Evolutionary conservation across 345 rosid genomes (phyloP).

Genomic region (Citropsis articulata): DNA sequence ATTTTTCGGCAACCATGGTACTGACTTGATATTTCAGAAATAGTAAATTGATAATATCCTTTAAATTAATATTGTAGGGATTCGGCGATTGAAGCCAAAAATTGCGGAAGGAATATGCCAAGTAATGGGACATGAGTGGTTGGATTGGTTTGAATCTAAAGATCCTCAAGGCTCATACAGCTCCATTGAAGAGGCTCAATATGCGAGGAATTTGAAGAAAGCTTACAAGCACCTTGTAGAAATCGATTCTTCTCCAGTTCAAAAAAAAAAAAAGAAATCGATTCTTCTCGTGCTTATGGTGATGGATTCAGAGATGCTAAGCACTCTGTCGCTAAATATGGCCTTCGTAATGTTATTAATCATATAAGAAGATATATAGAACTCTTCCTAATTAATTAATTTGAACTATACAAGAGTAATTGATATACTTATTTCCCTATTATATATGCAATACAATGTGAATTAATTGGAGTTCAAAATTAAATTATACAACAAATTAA

Average conservation of each 20-base stretch:
- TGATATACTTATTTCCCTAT: too few species aligned
- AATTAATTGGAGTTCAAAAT: too few species aligned
- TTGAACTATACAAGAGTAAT: too few species aligned
- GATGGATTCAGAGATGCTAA: constrained; percentile 18
- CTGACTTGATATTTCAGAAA: too few species aligned
- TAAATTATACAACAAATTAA: too few species aligned
- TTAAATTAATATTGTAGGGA: not conserved
- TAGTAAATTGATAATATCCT: too few species aligned
- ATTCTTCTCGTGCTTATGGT: not conserved
- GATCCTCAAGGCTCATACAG: not conserved
- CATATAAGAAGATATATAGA: not conserved
- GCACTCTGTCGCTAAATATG: not conserved
- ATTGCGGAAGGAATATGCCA: constrained; percentile 10
- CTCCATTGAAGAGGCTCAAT: not conserved
- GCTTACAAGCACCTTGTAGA: not conserved
- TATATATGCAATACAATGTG: too few species aligned
- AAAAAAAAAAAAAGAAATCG: too few species aligned
- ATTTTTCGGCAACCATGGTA: too few species aligned
- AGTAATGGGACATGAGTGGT: constrained; percentile 10
- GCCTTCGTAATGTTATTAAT: not conserved
- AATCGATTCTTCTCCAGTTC: not conserved
- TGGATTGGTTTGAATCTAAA: constrained; percentile 3
- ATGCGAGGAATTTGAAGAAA: not conserved
- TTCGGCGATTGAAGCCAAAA: not conserved
- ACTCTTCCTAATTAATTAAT: not conserved